These are phyloP conservation scores for Candida tibetensis DNA, from an alignment of 805 yeast genomes.

Conservation along the genomic window DNA sequence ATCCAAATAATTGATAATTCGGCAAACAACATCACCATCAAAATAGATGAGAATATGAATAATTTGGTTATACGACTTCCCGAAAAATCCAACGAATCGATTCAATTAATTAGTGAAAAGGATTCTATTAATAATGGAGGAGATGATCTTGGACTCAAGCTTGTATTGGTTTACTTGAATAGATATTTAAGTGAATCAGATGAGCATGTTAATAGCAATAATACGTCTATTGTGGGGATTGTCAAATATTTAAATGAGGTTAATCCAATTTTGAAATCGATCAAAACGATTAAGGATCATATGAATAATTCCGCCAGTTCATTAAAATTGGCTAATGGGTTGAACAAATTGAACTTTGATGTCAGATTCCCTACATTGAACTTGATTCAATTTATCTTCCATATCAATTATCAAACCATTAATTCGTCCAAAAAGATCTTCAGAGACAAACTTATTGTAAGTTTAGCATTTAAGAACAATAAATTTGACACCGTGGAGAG, in stretches of 20 bases:
- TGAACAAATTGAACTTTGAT: conserved; percentile 32
- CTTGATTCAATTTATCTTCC: conserved; percentile 29
- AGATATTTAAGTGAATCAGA: conserved; percentile 17
- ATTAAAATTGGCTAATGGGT: conserved; percentile 26
- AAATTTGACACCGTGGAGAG: conserved; percentile 24
- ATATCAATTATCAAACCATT: conserved; percentile 24
- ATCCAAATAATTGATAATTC: conserved; percentile 26
- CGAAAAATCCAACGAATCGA: conserved; percentile 7
- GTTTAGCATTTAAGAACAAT: conserved; percentile 17
- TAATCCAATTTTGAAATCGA: conserved; percentile 27
- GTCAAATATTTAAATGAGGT: conserved; percentile 33
- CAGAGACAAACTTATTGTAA: conserved; percentile 29
- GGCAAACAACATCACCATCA: conserved; percentile 26
- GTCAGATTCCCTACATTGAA: conserved; percentile 29
- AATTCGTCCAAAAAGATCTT: conserved; percentile 30
- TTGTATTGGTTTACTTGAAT: conserved; percentile 24
- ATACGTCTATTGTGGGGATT: conserved; percentile 27
- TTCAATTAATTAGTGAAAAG: not conserved
- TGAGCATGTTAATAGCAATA: conserved; percentile 1
- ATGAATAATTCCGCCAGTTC: conserved; percentile 7
- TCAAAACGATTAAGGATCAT: conserved; percentile 15
- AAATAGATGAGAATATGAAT: conserved; percentile 22
- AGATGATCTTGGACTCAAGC: conserved; percentile 13
- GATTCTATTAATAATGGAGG: not conserved
- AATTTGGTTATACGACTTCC: conserved; percentile 14